Evolutionary conservation across 1,284 basidiomycete genomes (phyloP), one percentile per base, ranked within the genome.

Genomic region (Ceraceosorus guamensis): DNA sequence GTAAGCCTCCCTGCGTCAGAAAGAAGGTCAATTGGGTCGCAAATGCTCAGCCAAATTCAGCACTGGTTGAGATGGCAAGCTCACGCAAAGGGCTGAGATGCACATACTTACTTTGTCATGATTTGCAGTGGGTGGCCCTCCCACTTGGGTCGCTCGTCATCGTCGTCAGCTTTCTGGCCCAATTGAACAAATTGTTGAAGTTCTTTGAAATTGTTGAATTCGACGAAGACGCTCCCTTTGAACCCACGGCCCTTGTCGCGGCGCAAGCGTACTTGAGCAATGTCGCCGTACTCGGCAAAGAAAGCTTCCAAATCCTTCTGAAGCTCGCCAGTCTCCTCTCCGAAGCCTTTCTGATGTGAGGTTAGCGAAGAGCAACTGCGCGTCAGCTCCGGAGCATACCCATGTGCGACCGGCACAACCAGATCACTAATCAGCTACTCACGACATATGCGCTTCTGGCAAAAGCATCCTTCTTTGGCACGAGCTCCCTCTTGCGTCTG

Each of bases 281-380:
- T 84, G 62, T 81, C 81, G n/a, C 90, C 89, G 62, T 87, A 95
- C 67, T 84, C 80, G 61, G 82, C 78, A 78, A 95, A 93, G 79
- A 87, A 96, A 13, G 81, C 79, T 77, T 97, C 91, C 32, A 97
- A 78, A 63, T 85, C 82, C 53, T 81, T 78, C 78, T 95, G 91
- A 34, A 89, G 77, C 0, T 79, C 83, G 16, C 84, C 80, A 46
- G 81, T 81, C 71, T 91, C 88, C 33, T 85, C 83, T 0, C 85
- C 85, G 69, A 95, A 93, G 2, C 90, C 90, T 86, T 96, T 95
- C 89, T 91, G 69, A n/a, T n/a, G n/a, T n/a, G n/a, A n/a, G n/a
- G n/a, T n/a, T n/a, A n/a, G n/a, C n/a, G n/a, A n/a, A n/a, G n/a
- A n/a, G n/a, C 88, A 45, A 87, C 89, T n/a, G n/a, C n/a, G n/a